Conservation (phyloP, 2,329 filamentous ascomycete genomes). For the Colletotrichum euphorbiae region DNA sequence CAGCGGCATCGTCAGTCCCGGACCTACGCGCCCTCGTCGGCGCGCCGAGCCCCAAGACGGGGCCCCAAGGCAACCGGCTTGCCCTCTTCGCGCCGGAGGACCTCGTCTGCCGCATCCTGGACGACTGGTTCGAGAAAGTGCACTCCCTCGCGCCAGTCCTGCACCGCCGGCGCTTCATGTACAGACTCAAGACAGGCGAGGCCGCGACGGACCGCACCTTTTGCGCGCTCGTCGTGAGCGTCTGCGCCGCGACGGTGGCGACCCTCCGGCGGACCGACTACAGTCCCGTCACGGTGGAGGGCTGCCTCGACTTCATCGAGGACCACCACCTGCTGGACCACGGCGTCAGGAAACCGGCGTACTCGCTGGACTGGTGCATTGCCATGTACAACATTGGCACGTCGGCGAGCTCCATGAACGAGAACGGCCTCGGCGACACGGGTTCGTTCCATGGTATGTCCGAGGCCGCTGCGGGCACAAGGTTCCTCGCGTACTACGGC, state of each 20-base stretch:
- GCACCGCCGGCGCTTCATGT: slow-evolving; percentile 47
- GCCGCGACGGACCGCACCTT: slow-evolving; percentile 46
- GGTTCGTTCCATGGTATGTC: slow-evolving; percentile 41
- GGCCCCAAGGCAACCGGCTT: slow-evolving; percentile 15
- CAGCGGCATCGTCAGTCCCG: slow-evolving; percentile 13
- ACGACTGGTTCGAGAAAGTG: slow-evolving; percentile 52
- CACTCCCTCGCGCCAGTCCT: slow-evolving; percentile 51
- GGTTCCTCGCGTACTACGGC: slow-evolving; percentile 47
- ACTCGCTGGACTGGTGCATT: slow-evolving; percentile 51
- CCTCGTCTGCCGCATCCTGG: slow-evolving; percentile 43
- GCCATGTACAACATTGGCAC: slow-evolving; percentile 51
- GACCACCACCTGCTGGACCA: slow-evolving; percentile 43
- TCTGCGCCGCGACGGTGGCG: slow-evolving; percentile 50
- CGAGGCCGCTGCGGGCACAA: slow-evolving; percentile 46
- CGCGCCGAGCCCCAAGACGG: slow-evolving; percentile 24
- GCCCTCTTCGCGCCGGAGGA: slow-evolving; percentile 30
- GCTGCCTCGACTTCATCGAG: slow-evolving; percentile 47
- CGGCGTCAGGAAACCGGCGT: slow-evolving; percentile 37
- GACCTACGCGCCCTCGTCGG: slow-evolving; percentile 33
- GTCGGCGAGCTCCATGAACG: slow-evolving; percentile 41
- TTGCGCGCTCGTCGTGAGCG: slow-evolving; percentile 49
- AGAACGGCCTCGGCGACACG: slow-evolving; percentile 36
- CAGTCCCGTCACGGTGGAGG: slow-evolving; percentile 44
- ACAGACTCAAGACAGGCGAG: slow-evolving; percentile 44
- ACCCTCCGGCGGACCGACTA: slow-evolving; percentile 47